Percentiles rank a stretch among this genome's conserved stretches.
phyloP scores from a whole-genome alignment of 2,329 filamentous ascomycete genomes.

The Alternaria brassicicola region DNA sequence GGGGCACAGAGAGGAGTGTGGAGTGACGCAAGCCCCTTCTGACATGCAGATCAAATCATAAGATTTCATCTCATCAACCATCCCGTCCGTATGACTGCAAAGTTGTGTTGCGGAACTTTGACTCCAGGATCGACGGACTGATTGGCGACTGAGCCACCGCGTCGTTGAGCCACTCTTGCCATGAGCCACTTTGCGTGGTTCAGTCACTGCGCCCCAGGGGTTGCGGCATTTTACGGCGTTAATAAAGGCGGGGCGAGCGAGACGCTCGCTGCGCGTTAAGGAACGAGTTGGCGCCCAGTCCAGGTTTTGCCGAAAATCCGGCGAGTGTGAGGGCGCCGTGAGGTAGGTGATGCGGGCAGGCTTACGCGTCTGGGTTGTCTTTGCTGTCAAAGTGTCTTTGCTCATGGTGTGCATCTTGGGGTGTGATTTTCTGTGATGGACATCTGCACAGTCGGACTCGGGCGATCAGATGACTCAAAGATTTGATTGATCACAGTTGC shows the following conservation, averaged over 20 bases:
- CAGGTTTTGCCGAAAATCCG: background rate
- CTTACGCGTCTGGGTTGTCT: background rate
- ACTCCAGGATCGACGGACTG: background rate
- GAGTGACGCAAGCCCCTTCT: constrained; percentile 17
- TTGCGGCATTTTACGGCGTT: constrained; percentile 4
- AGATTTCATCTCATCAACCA: background rate
- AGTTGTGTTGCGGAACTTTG: background rate
- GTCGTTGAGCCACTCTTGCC: constrained; percentile 7
- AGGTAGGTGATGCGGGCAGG: background rate
- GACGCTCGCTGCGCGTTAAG: background rate
- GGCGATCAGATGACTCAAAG: background rate
- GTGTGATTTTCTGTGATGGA: background rate
- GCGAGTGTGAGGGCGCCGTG: background rate
- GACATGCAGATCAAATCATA: constrained; percentile 9
- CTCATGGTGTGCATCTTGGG: background rate
- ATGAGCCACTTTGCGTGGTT: constrained; percentile 14
- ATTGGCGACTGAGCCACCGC: constrained; percentile 17
- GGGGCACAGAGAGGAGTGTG: background rate
- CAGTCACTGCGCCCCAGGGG: constrained; percentile 18
- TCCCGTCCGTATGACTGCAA: background rate
- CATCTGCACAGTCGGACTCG: background rate
- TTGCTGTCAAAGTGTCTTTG: background rate
- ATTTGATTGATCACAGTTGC: background rate
- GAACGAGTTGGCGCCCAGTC: background rate
- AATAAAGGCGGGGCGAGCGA: background rate